Conservation (phyloP, 768 basidiomycete species). For the Paxillus involutus region DNA sequence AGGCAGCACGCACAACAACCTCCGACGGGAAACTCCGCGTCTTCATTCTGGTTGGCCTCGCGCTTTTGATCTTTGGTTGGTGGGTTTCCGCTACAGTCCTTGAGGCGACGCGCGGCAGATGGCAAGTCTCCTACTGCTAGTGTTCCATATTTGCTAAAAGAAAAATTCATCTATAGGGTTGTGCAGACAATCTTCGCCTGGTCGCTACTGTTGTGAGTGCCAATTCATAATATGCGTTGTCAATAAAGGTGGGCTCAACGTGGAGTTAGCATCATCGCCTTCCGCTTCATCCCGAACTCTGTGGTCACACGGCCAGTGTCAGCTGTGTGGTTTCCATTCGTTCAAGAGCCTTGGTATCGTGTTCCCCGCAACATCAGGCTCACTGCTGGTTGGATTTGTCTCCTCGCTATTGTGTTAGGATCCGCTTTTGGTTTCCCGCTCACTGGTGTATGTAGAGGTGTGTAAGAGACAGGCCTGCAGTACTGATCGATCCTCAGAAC, state of each 20-base stretch:
- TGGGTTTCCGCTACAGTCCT: conserved; percentile 80
- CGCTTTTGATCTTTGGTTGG: conserved; percentile 73
- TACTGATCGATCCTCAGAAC: conserved; percentile 36
- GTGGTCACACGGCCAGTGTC: conserved; percentile 69
- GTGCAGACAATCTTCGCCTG: conserved; percentile 82
- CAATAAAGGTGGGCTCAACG: neutral
- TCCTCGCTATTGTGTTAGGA: conserved; percentile 78
- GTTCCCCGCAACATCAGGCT: conserved; percentile 56
- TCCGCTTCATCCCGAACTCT: conserved; percentile 79
- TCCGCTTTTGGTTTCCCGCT: conserved; percentile 83
- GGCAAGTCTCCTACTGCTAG: conserved; percentile 40
- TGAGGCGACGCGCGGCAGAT: conserved; percentile 69
- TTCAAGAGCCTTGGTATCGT: conserved; percentile 68
- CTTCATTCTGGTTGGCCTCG: conserved; percentile 51
- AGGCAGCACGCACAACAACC: neutral
- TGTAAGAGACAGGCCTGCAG: conserved; percentile 3
- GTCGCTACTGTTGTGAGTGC: conserved; percentile 70
- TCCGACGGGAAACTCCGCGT: conserved; percentile 34
- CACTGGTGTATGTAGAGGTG: conserved; percentile 40
- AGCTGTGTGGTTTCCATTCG: conserved; percentile 64
- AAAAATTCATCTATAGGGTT: conserved; percentile 46
- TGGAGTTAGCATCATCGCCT: conserved; percentile 63
- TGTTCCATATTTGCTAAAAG: neutral
- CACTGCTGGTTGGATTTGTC: conserved; percentile 70
- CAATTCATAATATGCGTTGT: conserved; percentile 1